Conservation (phyloP, 768 basidiomycete genomes). For the Russula sp. region DNA sequence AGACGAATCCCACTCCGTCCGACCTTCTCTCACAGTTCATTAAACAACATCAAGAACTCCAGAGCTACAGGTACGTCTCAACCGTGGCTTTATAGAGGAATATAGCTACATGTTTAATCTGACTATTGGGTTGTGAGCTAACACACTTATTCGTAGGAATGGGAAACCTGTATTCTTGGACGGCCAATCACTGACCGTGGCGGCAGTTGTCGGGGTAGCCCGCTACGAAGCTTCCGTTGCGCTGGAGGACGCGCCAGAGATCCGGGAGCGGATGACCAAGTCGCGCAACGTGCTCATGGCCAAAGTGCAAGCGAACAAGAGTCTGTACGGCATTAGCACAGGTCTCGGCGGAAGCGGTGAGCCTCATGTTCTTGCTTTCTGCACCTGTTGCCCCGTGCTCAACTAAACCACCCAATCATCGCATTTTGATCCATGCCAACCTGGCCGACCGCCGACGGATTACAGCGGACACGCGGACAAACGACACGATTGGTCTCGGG, state of each 20-base stretch:
- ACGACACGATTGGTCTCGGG: conserved; percentile 63
- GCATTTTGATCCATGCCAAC: neutral
- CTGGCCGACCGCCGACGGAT: neutral
- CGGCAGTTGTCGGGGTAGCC: conserved; percentile 70
- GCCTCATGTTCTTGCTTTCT: conserved; percentile 8
- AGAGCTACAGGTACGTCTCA: conserved; percentile 51
- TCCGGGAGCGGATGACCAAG: conserved; percentile 48
- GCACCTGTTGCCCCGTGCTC: too few relatives aligned
- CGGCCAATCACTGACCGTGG: conserved; percentile 64
- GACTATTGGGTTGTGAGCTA: neutral
- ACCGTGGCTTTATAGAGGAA: neutral
- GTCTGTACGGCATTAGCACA: conserved; percentile 79
- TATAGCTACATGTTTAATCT: neutral
- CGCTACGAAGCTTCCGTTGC: conserved; percentile 48
- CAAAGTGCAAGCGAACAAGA: conserved; percentile 61
- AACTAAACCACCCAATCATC: neutral
- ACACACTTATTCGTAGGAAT: conserved; percentile 33
- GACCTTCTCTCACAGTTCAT: conserved; percentile 51
- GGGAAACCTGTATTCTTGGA: conserved; percentile 61
- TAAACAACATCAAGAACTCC: conserved; percentile 52
- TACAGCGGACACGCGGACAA: conserved; percentile 79
- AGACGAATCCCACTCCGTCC: neutral
- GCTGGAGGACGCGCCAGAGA: conserved; percentile 41
- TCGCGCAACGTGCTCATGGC: conserved; percentile 55
- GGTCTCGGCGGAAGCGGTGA: conserved; percentile 78